Conservation (phyloP, 2,329 filamentous ascomycete genomes). For the Nemania bipapillata region DNA sequence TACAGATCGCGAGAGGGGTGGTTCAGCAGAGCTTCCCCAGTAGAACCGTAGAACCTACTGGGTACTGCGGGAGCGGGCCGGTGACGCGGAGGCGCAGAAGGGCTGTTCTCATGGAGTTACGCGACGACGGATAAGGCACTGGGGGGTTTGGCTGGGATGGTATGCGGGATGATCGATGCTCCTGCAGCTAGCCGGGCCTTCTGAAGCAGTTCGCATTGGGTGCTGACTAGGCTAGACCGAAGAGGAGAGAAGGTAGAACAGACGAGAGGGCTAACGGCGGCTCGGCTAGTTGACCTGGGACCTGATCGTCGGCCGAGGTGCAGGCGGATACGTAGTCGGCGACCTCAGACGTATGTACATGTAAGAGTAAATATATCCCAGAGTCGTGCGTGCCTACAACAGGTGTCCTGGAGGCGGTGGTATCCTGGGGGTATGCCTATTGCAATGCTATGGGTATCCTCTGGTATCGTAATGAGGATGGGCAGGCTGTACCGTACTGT, state of each 20-base stretch:
- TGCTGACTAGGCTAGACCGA: conserved; percentile 41
- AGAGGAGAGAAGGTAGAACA: conserved; percentile 28
- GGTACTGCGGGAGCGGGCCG: conserved; percentile 43
- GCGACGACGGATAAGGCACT: conserved; percentile 54
- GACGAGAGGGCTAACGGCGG: conserved; percentile 43
- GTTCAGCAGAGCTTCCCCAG: conserved; percentile 42
- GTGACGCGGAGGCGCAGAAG: conserved; percentile 48
- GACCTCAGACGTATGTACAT: conserved; percentile 41
- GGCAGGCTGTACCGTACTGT: conserved; percentile 16
- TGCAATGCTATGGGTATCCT: conserved; percentile 17
- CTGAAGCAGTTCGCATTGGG: conserved; percentile 54
- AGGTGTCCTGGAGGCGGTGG: conserved; percentile 21
- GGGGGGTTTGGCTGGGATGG: conserved; percentile 52
- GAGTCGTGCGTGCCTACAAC: conserved; percentile 24
- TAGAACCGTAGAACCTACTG: conserved; percentile 40
- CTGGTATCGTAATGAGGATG: not conserved
- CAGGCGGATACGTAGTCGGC: conserved; percentile 41
- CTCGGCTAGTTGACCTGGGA: conserved; percentile 47
- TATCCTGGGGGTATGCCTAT: conserved; percentile 17
- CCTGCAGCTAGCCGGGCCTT: conserved; percentile 53
- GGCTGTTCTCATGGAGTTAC: conserved; percentile 51
- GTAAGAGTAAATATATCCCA: not conserved
- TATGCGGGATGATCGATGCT: conserved; percentile 54
- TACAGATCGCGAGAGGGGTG: conserved; percentile 48
- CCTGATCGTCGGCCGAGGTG: conserved; percentile 37